These are phyloP conservation scores for Verticillium nonalfalfae DNA, from an alignment of 2,329 filamentous ascomycete species.

Conservation along the genomic window DNA sequence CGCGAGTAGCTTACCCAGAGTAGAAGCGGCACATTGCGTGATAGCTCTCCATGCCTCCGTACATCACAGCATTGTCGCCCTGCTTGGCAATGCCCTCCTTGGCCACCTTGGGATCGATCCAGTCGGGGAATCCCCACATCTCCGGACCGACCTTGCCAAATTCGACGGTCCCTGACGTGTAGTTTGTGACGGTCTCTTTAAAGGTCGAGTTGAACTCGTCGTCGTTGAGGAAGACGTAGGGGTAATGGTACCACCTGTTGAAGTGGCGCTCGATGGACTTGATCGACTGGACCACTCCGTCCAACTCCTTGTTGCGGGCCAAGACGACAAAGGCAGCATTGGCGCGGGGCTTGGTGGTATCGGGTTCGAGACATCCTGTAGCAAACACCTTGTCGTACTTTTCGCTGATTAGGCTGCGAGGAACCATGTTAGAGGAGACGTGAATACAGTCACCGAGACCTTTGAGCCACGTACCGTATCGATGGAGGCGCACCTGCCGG, in stretches of 20 bases:
- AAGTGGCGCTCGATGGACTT: conserved; percentile 98
- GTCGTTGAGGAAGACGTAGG: conserved; percentile 97
- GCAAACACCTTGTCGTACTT: conserved; percentile 96
- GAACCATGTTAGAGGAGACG: conserved; percentile 2
- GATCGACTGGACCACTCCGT: conserved; percentile 91
- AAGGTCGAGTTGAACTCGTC: conserved; percentile 95
- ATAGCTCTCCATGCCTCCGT: conserved; percentile 96
- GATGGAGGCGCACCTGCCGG: conserved; percentile 81
- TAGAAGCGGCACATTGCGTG: conserved; percentile 99
- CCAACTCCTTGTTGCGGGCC: conserved; percentile 91
- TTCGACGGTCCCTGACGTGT: conserved; percentile 82
- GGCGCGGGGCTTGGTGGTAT: conserved; percentile 72
- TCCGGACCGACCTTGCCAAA: conserved; percentile 87
- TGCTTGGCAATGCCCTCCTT: conserved; percentile 96
- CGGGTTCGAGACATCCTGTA: conserved; percentile 77
- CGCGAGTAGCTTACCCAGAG: conserved; percentile 60
- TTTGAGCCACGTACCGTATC: conserved; percentile 62
- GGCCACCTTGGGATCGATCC: conserved; percentile 89
- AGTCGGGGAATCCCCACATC: conserved; percentile 96
- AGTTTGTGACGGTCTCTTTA: conserved; percentile 79
- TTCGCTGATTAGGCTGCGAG: conserved; percentile 83
- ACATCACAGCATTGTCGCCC: conserved; percentile 97
- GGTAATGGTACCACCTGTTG: conserved; percentile 98
- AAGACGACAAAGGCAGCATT: conserved; percentile 96
- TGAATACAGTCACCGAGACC: not conserved